phyloP scores from a whole-genome alignment of 805 yeast species.

The Candida maltosa region DNA sequence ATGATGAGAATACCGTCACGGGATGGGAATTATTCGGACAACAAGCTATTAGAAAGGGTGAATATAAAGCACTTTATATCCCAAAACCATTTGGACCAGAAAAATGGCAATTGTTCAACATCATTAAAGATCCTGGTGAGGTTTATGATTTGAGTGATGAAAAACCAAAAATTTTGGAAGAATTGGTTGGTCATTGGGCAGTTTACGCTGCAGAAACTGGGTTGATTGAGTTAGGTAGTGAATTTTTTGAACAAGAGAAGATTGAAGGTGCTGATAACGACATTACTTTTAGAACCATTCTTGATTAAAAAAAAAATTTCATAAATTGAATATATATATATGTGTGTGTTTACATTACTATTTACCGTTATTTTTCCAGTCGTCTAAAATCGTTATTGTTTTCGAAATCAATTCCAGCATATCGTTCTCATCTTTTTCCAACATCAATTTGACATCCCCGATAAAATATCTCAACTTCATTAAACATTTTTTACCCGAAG shows the following conservation, averaged over 20 bases:
- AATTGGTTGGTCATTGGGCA: constrained; percentile 47
- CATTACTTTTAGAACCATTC: constrained; percentile 7
- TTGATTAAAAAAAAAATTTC: constrained; percentile 3
- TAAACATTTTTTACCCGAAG: constrained; percentile 8
- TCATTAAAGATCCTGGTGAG: constrained; percentile 50
- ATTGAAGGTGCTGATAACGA: constrained; percentile 10
- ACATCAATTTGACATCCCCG: constrained; percentile 32
- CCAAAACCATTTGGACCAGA: constrained; percentile 49
- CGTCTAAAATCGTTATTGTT: constrained; percentile 21
- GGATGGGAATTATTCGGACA: constrained; percentile 63
- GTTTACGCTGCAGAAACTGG: constrained; percentile 53
- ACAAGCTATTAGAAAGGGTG: constrained; percentile 51
- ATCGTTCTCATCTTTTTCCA: constrained; percentile 29
- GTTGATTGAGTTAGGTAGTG: constrained; percentile 28
- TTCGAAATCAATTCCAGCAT: constrained; percentile 15
- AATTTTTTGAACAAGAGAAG: constrained; percentile 11
- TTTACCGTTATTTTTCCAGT: too few relatives aligned
- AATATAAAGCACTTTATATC: constrained; percentile 45
- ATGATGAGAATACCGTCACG: constrained; percentile 40
- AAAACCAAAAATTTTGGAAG: constrained; percentile 34
- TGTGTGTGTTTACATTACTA: too few relatives aligned
- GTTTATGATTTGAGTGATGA: constrained; percentile 38
- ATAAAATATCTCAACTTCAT: constrained; percentile 25
- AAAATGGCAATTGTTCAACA: constrained; percentile 47
- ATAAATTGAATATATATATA: too few relatives aligned